Evolutionary conservation across 345 rosid species (phyloP).

Genomic region (Cardiospermum halicacabum): DNA sequence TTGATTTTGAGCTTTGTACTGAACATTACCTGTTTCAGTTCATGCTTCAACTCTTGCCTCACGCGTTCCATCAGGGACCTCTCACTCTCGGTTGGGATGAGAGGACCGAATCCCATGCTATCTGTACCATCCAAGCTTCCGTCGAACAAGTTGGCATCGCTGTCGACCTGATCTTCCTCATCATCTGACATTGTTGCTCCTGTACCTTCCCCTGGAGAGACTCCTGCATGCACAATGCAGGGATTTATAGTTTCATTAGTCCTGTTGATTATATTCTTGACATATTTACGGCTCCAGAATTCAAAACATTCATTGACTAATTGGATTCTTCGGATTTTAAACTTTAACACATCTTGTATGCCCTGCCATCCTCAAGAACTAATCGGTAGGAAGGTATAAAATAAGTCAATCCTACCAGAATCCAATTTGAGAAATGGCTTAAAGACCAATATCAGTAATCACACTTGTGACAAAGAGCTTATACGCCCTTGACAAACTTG

Average conservation of each 20-base stretch:
- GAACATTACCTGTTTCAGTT: conserved; percentile 75
- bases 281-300: neutral
- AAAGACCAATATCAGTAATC: neutral
- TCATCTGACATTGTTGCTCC: conserved; percentile 99
- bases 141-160: conserved; percentile 78
- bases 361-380: neutral
- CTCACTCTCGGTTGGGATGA: conserved; percentile 92
- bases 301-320: neutral
- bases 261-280: neutral
- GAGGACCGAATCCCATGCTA: conserved; percentile 90
- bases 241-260: neutral
- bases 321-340: neutral
- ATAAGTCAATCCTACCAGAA: neutral
- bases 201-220: conserved; percentile 92
- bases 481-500: neutral
- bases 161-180: conserved; percentile 90
- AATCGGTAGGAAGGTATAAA: neutral
- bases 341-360: neutral
- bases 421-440: neutral
- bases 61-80: conserved; percentile 98
- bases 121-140: conserved; percentile 67
- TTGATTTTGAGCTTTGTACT: neutral
- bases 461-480: neutral
- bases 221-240: conserved; percentile 45
- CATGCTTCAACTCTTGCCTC: conserved; percentile 93